Base-by-base conservation (phyloP, 139 green algal genomes). In the Zygnema circumcarinatum region DNA sequence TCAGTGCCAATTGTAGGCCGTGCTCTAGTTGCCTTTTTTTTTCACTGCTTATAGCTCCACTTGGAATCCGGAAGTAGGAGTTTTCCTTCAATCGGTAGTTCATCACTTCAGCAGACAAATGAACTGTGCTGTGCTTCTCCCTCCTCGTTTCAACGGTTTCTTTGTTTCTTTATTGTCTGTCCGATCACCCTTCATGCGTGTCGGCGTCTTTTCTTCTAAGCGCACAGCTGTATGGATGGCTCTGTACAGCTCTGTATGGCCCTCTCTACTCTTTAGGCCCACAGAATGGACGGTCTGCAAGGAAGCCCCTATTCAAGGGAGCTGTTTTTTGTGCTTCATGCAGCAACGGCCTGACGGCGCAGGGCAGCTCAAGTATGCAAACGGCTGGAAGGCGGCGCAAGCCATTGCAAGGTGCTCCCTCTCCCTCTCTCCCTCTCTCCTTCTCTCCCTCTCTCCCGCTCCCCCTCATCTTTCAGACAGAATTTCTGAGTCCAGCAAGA, bases 361-460 rank as follows among this genome's bases (percentile, higher is more conserved):
- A 35, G 25, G n/a, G 47, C 52, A 25, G 1, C 32, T 38, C 39
- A 79, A 36, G 40, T 89, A 89, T 52, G 32, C 22, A 20, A n/a
- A 39, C 3, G n/a, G n/a, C n/a, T n/a, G n/a, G n/a, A n/a, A n/a
- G n/a, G n/a, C n/a, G n/a, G n/a, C n/a, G n/a, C n/a, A n/a, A n/a
- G n/a, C n/a, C n/a, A n/a, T n/a, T n/a, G n/a, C 36, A 78, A 78
- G 16, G 7, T 81, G 7, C 76, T 38, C 35, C 11, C 33, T 52
- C 54, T 39, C 47, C 54, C 76, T 84, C 33, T 39, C 33, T 3
- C 7, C 16, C 69, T 56, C 11, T 41, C 69, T 78, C 69, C 16
- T 11, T 47, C 39, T 78, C 69, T 47, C 76, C 76, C 47, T 39
- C 33, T 39, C 76, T 84, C 76, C 56, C 35, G 3, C 33, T 52